Base-by-base conservation (phyloP, 805 yeast species). In the Saccharomycodes ludwigii region DNA sequence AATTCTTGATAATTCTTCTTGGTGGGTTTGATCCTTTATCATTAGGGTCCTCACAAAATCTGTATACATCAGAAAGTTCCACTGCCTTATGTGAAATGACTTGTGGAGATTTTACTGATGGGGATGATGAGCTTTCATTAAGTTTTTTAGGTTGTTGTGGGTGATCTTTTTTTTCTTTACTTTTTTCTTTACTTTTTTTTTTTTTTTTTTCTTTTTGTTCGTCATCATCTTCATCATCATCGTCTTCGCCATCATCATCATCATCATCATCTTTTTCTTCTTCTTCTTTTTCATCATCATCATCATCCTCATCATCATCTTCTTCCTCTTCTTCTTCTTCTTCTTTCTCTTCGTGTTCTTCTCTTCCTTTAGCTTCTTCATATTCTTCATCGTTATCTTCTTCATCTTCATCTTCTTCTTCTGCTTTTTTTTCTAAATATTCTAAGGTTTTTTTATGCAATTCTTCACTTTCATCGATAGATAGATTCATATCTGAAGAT, bases 1-100 rank as follows among this genome's bases (percentile, higher is more conserved):
- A 85, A 36, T 73, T 74, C 52, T 84, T 85, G 35, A 59, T 48
- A 19, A 84, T 76, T 33, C 82, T 63, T 1, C 49, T 55, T 6
- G 78, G 68, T 2, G 57, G 55, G 40, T 73, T 70, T 2, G 83
- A 65, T 2, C 94, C 94, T 29, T 59, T 61, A 48, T 82, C 93
- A 27, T 61, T 53, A 68, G 69, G 41, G 61, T 62, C 30, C 70
- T n/a, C n/a, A n/a, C n/a, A n/a, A n/a, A n/a, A n/a, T n/a, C n/a
- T n/a, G n/a, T n/a, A n/a, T n/a, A n/a, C n/a, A n/a, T n/a, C n/a
- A n/a, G n/a, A n/a, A n/a, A n/a, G n/a, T 13, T 26, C 14, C 11
- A 6, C 18, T 7, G 12, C 6, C 6, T 26, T 14, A 9, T n/a
- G 29, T 16, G 29, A 10, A 13, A n/a, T 26, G 6, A 26, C 20